Percentiles rank a stretch among this genome's conserved stretches.
These are phyloP conservation scores for Senna siamea DNA, from an alignment of 306 rosid genomes.

Conservation along the genomic window DNA sequence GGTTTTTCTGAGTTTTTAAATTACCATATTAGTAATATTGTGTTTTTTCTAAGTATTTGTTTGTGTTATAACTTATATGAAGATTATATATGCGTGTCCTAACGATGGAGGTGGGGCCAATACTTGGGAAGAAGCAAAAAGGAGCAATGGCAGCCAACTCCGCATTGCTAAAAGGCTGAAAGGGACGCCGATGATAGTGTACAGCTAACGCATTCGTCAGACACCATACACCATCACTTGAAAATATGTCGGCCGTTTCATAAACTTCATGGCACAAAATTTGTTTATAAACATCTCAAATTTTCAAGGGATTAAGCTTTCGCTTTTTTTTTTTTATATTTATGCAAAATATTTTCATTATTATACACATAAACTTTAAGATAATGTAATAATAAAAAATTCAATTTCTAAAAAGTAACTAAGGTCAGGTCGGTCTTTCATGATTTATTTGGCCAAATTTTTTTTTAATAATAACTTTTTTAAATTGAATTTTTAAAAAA, in stretches of 20 bases:
- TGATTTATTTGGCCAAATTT: too few species aligned
- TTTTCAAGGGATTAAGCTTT: too few species aligned
- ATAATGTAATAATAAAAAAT: too few species aligned
- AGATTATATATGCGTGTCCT: neutral
- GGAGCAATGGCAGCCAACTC: conserved; percentile 45
- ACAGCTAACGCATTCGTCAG: neutral
- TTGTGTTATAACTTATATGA: neutral
- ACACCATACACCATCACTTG: conserved; percentile 27
- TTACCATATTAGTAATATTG: neutral
- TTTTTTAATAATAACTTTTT: too few species aligned
- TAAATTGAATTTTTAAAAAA: too few species aligned
- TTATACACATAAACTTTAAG: too few species aligned
- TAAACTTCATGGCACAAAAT: neutral
- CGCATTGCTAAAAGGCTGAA: conserved; percentile 13
- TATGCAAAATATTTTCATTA: too few species aligned
- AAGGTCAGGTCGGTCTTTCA: too few species aligned
- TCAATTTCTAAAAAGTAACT: too few species aligned
- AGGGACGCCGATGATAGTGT: conserved; percentile 4
- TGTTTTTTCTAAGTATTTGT: too few species aligned
- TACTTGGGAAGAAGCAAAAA: neutral
- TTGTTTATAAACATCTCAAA: too few species aligned
- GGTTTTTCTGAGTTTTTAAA: neutral
- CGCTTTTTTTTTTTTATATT: too few species aligned
- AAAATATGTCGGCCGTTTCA: conserved; percentile 36
- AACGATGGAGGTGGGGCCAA: conserved; percentile 9